Evolutionary conservation across 257 asterid species (phyloP).

Genomic region (Primulina huaijiensis): DNA sequence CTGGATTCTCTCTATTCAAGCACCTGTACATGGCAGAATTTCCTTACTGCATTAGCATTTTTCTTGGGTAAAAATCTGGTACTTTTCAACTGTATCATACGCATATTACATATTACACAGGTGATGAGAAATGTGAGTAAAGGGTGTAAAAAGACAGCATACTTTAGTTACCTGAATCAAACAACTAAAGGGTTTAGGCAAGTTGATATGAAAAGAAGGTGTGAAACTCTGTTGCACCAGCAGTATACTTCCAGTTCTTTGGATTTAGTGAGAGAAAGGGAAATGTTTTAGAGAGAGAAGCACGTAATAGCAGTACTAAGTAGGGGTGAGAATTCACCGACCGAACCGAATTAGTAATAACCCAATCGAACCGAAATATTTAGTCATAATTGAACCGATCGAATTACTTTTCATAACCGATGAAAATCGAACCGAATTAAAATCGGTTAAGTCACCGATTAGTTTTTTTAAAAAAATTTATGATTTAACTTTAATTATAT

Average conservation of each 20-base stretch:
- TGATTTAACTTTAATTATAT: too few relatives aligned
- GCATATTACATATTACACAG: background rate
- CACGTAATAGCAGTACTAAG: background rate
- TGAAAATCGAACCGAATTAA: too few relatives aligned
- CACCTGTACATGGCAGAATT: slow-evolving; percentile 43
- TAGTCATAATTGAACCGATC: too few relatives aligned
- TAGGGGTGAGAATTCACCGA: too few relatives aligned
- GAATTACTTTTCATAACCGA: too few relatives aligned
- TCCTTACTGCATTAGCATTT: slow-evolving; percentile 27
- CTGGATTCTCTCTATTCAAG: slow-evolving; percentile 46
- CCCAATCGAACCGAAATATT: too few relatives aligned
- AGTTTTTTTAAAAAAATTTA: too few relatives aligned
- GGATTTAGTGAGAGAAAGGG: slow-evolving; percentile 22
- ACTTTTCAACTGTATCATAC: slow-evolving; percentile 23
- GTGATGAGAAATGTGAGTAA: slow-evolving; percentile 50
- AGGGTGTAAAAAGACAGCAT: slow-evolving; percentile 45
- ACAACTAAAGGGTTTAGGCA: slow-evolving; percentile 61
- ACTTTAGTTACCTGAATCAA: slow-evolving; percentile 60
- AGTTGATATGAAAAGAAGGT: slow-evolving; percentile 29
- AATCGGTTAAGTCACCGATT: too few relatives aligned
- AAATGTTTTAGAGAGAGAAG: background rate
- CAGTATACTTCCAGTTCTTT: slow-evolving; percentile 48
- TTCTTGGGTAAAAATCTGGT: slow-evolving; percentile 22
- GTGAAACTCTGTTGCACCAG: slow-evolving; percentile 47
- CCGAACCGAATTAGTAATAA: too few relatives aligned